phyloP scores from a whole-genome alignment of 2,329 filamentous ascomycete genomes.

The Diaporthe citriasiana region DNA sequence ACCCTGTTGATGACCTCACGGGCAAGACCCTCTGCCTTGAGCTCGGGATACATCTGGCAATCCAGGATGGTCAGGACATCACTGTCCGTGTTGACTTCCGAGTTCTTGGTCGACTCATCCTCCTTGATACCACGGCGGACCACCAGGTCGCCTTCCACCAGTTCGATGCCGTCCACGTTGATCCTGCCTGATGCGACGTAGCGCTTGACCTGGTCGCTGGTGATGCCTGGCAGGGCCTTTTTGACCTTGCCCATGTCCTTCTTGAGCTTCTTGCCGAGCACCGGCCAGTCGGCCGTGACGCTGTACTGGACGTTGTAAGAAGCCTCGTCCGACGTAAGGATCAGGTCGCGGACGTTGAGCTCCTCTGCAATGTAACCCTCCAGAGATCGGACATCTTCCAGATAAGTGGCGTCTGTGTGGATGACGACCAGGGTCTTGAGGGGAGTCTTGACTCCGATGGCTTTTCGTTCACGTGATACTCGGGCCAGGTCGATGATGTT shows the following conservation, averaged over 20 bases:
- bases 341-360: constrained; percentile 87
- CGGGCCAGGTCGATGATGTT: constrained; percentile 93
- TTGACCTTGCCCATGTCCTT: constrained; percentile 94
- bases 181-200: constrained; percentile 83
- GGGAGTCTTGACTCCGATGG: constrained; percentile 90
- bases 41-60: constrained; percentile 81
- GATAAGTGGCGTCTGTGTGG: constrained; percentile 84
- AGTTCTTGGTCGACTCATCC: constrained; percentile 76
- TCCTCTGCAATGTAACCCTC: constrained; percentile 93
- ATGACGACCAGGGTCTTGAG: constrained; percentile 92
- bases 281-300: constrained; percentile 91
- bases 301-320: constrained; percentile 95
- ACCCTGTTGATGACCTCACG: constrained; percentile 95
- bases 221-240: constrained; percentile 85
- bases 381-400: constrained; percentile 88
- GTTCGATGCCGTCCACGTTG: constrained; percentile 85
- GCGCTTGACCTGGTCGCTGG: constrained; percentile 82
- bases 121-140: constrained; percentile 85
- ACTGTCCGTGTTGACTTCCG: constrained; percentile 90
- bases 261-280: constrained; percentile 96
- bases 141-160: constrained; percentile 85
- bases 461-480: constrained; percentile 86
- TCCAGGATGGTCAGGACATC: constrained; percentile 93
- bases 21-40: constrained; percentile 82
- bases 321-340: constrained; percentile 88